Percentiles rank a stretch among this genome's conserved stretches.
phyloP scores from a whole-genome alignment of 345 rosid species.

The Lumnitzera racemosa region DNA sequence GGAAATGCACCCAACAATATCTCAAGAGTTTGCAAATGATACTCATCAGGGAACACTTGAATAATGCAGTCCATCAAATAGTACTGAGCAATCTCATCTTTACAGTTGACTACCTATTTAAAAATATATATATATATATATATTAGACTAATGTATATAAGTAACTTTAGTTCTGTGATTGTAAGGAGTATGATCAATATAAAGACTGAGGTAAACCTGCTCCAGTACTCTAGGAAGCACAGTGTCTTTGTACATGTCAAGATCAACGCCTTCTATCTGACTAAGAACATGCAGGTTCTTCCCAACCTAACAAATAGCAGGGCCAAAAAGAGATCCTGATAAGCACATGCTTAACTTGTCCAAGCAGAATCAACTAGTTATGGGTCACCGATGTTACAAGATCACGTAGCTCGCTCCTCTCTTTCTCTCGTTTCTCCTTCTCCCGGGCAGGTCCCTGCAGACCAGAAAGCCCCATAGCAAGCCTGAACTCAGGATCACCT shows the following conservation, averaged over 20 bases:
- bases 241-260: slow-evolving; percentile 82
- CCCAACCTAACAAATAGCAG: slow-evolving; percentile 64
- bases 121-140: slow-evolving; percentile 4
- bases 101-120: slow-evolving; percentile 88
- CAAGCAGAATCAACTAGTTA: slow-evolving; percentile 39
- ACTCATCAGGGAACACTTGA: slow-evolving; percentile 98
- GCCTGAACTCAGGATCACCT: slow-evolving; percentile 96
- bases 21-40: slow-evolving; percentile 98
- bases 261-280: slow-evolving; percentile 98
- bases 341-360: slow-evolving; percentile 26
- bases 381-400: slow-evolving; percentile 70
- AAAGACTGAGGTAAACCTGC: slow-evolving; percentile 50
- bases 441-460: slow-evolving; percentile 99
- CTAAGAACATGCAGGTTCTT: slow-evolving; percentile 97
- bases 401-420: slow-evolving; percentile 99
- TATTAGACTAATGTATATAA: slow-evolving; percentile 2
- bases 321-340: slow-evolving; percentile 23
- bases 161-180: background rate
- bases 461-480: slow-evolving; percentile 99
- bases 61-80: slow-evolving; percentile 98
- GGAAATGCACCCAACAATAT: slow-evolving; percentile 87
- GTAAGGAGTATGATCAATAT: slow-evolving; percentile 1
- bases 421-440: slow-evolving; percentile 97
- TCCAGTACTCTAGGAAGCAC: slow-evolving; percentile 97
- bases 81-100: slow-evolving; percentile 90